Evolutionary conservation across 345 rosid genomes (phyloP).

Genomic region (Ceriops tagal): DNA sequence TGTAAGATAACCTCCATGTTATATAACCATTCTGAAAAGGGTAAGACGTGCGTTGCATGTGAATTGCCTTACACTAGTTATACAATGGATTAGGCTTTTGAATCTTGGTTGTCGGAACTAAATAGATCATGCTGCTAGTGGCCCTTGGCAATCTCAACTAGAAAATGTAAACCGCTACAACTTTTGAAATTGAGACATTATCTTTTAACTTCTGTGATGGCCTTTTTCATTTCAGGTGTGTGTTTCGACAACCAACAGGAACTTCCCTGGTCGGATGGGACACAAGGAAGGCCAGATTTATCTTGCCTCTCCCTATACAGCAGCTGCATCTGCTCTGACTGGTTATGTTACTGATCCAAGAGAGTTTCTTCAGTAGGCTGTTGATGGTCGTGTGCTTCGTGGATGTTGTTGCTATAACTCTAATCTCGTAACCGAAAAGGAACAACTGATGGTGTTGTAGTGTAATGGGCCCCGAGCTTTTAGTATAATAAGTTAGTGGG

Average conservation of each 20-base stretch:
- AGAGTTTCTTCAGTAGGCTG: conserved; percentile 70
- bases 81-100: too few relatives aligned
- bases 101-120: too few relatives aligned
- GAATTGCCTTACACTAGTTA: too few relatives aligned
- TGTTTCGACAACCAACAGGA: conserved; percentile 84
- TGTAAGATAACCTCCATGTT: too few relatives aligned
- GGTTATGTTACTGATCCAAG: conserved; percentile 97
- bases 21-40: too few relatives aligned
- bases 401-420: neutral
- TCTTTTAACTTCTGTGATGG: conserved; percentile 3
- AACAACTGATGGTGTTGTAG: neutral
- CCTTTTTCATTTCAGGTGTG: conserved; percentile 46
- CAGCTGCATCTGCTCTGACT: conserved; percentile 95
- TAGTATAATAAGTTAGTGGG: neutral
- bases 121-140: too few relatives aligned
- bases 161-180: neutral
- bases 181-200: neutral
- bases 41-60: too few relatives aligned
- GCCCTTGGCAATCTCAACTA: too few relatives aligned
- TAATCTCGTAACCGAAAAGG: neutral
- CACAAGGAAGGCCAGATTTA: conserved; percentile 98
- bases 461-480: neutral
- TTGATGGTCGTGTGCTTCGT: neutral
- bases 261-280: conserved; percentile 99
- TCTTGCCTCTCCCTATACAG: conserved; percentile 90